Base-by-base conservation (phyloP, 2,329 filamentous ascomycete species). In the Cyanodermella asteris region DNA sequence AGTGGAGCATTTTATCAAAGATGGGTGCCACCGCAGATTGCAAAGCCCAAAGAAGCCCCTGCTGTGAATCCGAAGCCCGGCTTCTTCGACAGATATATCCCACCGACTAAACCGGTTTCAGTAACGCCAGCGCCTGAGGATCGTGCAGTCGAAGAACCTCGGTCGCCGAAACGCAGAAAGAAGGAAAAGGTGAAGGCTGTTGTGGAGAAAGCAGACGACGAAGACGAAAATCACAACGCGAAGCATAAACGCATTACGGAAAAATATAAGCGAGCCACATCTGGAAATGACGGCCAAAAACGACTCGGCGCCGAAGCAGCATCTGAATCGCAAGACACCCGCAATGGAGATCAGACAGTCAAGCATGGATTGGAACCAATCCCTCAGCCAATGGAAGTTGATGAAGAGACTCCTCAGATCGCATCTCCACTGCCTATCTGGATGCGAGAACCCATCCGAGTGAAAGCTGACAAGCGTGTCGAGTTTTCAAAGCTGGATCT, bases 371-470 rank as follows among this genome's bases (percentile, higher is more conserved):
- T 94, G 1, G 68, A 74, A 28, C 81, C 80, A 5, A 55, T 91
- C 12, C 81, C 81, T 6, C 81, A 91, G 36, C 81, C 77, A 8
- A 61, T 63, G 16, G 64, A 63, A 1, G 56, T 66, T 1, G 51
- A 59, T 1, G 60, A 69, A 22, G 50, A 61, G 16, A 58, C 63
- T 25, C 59, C 61, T 26, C 67, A 72, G 3, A 61, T 62, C n/a
- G 81, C 78, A 45, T 72, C 80, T 16, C 74, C 75, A 1, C 55
- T 91, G 3, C 84, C 84, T 0, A 37, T 57, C 3, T 94, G 84
- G 84, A 57, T 93, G 8, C 67, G 73, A 5, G 61, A 69, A 8
- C 81, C 82, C 0, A 61, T 73, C n/a, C 60, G 64, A 14, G 67
- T 81, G 4, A 59, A 69, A 1, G 57, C 67, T 6, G 59, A 65